A percentile compares a stretch with the other conserved stretches of the same genome.
Evolutionary conservation across 176 grass and related monocot species (phyloP).

Genomic region (Oryza glumipatula): DNA sequence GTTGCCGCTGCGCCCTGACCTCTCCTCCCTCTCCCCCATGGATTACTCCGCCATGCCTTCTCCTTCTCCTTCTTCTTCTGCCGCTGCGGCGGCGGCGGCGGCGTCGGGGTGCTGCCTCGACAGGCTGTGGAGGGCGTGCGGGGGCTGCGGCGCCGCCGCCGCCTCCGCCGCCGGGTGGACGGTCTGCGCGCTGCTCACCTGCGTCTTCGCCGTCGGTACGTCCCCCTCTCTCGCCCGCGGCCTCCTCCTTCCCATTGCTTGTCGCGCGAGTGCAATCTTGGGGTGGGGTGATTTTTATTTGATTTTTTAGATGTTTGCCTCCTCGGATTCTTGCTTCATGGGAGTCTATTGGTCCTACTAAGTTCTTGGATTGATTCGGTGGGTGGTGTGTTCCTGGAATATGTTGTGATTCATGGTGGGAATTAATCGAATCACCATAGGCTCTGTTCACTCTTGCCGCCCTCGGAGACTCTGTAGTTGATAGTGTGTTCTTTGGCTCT

Average conservation of each 20-base stretch:
- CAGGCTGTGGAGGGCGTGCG: constrained; percentile 33
- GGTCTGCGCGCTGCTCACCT: constrained; percentile 64
- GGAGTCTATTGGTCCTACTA: background rate
- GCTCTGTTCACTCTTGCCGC: background rate
- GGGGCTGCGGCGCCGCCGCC: constrained; percentile 22
- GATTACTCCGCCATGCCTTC: constrained; percentile 42
- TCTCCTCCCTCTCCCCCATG: background rate
- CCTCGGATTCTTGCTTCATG: background rate
- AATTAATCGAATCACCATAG: background rate
- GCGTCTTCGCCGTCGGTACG: constrained; percentile 73
- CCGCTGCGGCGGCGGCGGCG: background rate
- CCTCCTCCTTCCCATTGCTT: background rate
- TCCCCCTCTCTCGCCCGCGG: background rate
- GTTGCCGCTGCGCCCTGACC: background rate
- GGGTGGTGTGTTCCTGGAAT: background rate
- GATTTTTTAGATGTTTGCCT: background rate
- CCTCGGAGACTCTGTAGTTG: background rate
- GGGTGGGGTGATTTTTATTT: background rate
- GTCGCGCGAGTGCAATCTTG: background rate
- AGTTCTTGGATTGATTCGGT: background rate
- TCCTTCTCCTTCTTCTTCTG: background rate
- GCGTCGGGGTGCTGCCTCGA: constrained; percentile 14
- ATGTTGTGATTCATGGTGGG: no score
- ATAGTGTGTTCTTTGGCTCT: background rate
- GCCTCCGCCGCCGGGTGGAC: constrained; percentile 39